Evolutionary conservation across 352 stramenopile genomes (phyloP).

Genomic region (Halophytophthora polymorphica): DNA sequence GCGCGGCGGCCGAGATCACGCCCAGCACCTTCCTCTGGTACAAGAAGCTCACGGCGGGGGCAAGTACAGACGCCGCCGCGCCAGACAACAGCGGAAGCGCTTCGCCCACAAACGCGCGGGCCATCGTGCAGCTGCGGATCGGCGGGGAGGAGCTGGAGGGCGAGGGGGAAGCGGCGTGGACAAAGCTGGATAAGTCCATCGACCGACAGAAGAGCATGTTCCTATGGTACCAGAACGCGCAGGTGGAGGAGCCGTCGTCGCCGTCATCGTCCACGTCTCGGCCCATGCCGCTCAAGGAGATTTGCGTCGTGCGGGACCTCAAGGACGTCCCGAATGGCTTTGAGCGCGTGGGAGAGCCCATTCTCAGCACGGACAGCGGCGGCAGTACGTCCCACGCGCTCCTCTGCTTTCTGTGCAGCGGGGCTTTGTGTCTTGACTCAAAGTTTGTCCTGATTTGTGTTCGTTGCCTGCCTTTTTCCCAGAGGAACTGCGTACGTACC

Average conservation of each 20-base stretch:
- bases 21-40: conserved; percentile 87
- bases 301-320: conserved; percentile 64
- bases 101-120: conserved; percentile 2
- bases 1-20: conserved; percentile 72
- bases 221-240: conserved; percentile 54
- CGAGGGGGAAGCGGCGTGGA: conserved; percentile 26
- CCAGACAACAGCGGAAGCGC: conserved; percentile 4
- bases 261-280: conserved; percentile 11
- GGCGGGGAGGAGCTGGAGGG: conserved; percentile 24
- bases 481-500: conserved; percentile 59
- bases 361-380: conserved; percentile 35
- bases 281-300: conserved; percentile 70
- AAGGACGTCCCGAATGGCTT: conserved; percentile 72
- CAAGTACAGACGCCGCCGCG: conserved; percentile 8
- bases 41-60: conserved; percentile 37
- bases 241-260: conserved; percentile 21
- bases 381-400: conserved; percentile 25
- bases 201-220: conserved; percentile 59
- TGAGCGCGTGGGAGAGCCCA: conserved; percentile 44
- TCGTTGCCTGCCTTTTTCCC: conserved; percentile 6
- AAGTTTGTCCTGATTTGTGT: conserved; percentile 9
- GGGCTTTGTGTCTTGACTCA: neutral
- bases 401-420: neutral
- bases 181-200: conserved; percentile 71
- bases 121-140: conserved; percentile 60